Conservation (phyloP, 148 eudicot species). For the Talinum fruticosum region DNA sequence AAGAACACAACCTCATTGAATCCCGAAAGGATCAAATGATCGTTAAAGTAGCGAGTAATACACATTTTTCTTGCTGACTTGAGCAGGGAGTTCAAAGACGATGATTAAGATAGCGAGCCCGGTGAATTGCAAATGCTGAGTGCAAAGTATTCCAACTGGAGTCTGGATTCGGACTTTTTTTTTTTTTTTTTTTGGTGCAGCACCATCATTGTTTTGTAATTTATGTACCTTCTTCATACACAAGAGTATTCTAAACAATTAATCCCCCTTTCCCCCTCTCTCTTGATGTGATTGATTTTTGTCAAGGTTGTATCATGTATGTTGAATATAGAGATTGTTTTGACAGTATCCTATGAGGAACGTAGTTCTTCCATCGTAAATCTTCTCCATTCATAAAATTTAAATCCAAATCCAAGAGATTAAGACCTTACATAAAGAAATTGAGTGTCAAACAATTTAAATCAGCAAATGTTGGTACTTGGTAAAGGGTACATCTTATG, state of each 20-base stretch:
- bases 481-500: too few relatives aligned
- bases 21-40: not conserved
- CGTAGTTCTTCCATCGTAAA: not conserved
- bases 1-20: too few relatives aligned
- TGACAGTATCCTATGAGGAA: not conserved
- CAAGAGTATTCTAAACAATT: not conserved
- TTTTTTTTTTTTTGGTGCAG: too few relatives aligned
- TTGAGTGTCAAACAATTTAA: too few relatives aligned
- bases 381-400: too few relatives aligned
- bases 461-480: too few relatives aligned
- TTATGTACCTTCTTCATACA: not conserved
- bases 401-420: too few relatives aligned
- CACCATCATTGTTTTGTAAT: constrained; percentile 15
- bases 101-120: constrained; percentile 33
- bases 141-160: constrained; percentile 1
- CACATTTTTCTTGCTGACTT: constrained; percentile 1
- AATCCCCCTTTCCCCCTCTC: not conserved
- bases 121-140: not conserved
- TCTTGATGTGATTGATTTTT: not conserved
- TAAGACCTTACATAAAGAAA: too few relatives aligned
- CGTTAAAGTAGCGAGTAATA: not conserved
- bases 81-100: constrained; percentile 95
- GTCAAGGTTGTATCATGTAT: not conserved
- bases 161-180: not conserved
- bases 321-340: not conserved